Percentiles rank a stretch among this genome's conserved stretches.
phyloP scores from a whole-genome alignment of 2,329 filamentous ascomycete genomes.

The Colletotrichum ledebouriae region DNA sequence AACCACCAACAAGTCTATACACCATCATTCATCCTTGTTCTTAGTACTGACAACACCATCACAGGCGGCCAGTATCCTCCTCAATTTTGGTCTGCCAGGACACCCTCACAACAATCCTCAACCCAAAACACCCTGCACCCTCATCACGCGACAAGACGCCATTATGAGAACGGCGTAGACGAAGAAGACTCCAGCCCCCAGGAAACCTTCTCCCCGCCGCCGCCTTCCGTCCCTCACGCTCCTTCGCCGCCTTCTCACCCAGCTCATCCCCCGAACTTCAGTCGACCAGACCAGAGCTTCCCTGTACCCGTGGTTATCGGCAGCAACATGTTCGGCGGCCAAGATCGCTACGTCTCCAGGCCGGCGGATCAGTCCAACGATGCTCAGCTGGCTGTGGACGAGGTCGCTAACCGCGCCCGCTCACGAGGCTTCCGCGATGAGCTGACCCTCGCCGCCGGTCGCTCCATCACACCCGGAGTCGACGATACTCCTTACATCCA shows the following conservation, averaged over 20 bases:
- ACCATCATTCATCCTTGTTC: slow-evolving; percentile 15
- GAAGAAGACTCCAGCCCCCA: slow-evolving; percentile 44
- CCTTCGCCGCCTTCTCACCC: slow-evolving; percentile 56
- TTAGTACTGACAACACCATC: slow-evolving; percentile 41
- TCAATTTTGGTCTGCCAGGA: slow-evolving; percentile 43
- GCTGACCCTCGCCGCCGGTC: slow-evolving; percentile 60
- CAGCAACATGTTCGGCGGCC: slow-evolving; percentile 32
- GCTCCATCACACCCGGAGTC: slow-evolving; percentile 78
- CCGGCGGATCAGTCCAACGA: slow-evolving; percentile 55
- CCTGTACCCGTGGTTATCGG: slow-evolving; percentile 34
- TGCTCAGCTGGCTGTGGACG: slow-evolving; percentile 50
- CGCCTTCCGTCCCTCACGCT: slow-evolving; percentile 52
- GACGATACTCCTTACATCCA: slow-evolving; percentile 91
- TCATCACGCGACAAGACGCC: slow-evolving; percentile 37
- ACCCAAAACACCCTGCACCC: slow-evolving; percentile 42
- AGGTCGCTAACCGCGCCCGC: slow-evolving; percentile 43
- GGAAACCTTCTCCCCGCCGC: slow-evolving; percentile 52
- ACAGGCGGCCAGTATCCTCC: slow-evolving; percentile 43
- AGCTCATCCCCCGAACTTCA: slow-evolving; percentile 1
- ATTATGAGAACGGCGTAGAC: slow-evolving; percentile 42
- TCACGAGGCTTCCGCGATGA: slow-evolving; percentile 63
- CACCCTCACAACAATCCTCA: slow-evolving; percentile 44
- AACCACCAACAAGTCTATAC: neutral
- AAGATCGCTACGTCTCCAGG: slow-evolving; percentile 56
- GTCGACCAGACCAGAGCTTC: slow-evolving; percentile 28